phyloP scores from a whole-genome alignment of 78 protist genomes.

The Anaeramoeba flamelloides region DNA sequence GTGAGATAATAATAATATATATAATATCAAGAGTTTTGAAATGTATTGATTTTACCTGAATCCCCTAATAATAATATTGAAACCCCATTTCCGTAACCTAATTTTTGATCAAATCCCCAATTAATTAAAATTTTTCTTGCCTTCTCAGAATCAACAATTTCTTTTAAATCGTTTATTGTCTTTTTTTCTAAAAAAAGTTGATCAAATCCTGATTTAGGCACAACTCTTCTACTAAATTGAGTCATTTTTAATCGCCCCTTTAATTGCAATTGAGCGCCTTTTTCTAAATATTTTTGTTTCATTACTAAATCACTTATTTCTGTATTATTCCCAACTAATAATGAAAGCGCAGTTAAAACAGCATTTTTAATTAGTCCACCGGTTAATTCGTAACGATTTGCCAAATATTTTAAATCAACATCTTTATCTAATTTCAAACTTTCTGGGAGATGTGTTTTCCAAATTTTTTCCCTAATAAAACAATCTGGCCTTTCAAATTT shows the following conservation, averaged over 20 bases:
- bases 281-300: conserved; percentile 23
- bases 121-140: conserved; percentile 27
- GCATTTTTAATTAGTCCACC: conserved; percentile 58
- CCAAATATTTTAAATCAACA: conserved; percentile 30
- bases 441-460: conserved; percentile 25
- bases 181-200: conserved; percentile 3
- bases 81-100: conserved; percentile 16
- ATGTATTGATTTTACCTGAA: conserved; percentile 33
- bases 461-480: conserved; percentile 23
- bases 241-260: conserved; percentile 20
- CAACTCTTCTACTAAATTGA: conserved; percentile 21
- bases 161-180: conserved; percentile 2
- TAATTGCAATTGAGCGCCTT: conserved; percentile 35
- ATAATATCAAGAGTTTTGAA: too few relatives aligned
- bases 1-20: too few relatives aligned
- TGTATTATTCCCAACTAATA: conserved; percentile 28
- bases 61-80: conserved; percentile 33
- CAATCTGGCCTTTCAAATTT: conserved; percentile 39
- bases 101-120: conserved; percentile 41
- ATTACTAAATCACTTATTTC: neutral
- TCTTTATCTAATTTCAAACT: conserved; percentile 12
- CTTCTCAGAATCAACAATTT: conserved; percentile 35
- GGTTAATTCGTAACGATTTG: conserved; percentile 36
- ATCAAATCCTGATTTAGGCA: conserved; percentile 35
- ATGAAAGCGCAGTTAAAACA: conserved; percentile 25